These are phyloP conservation scores for rapeseed (Brassica napus) DNA, from an alignment of 345 rosid species.

Conservation along the genomic window Da-Ae NC_063436.1:14907001-14907500, in stretches of 20 bases:
- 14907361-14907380: neutral
- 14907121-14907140: conserved; percentile 2
- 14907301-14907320: neutral
- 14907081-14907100: conserved; percentile 29
- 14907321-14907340: neutral
- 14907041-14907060: conserved; percentile 69
- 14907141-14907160: neutral
- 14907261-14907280: conserved; percentile 6
- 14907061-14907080: conserved; percentile 55
- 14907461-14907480: conserved; percentile 72
- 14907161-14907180: neutral
- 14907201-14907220: conserved; percentile 17
- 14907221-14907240: conserved; percentile 37
- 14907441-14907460: conserved; percentile 63
- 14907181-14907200: neutral
- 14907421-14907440: conserved; percentile 58
- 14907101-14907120: conserved; percentile 30
- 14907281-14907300: too few relatives aligned
- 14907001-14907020: neutral
- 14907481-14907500: conserved; percentile 54
- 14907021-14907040: neutral
- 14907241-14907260: conserved; percentile 23
- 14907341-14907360: neutral
- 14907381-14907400: conserved; percentile 60
- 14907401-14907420: conserved; percentile 72